Percentiles rank a stretch among this genome's conserved stretches.
These are phyloP conservation scores for Candida ipomoeae DNA, from an alignment of 805 yeast species.

Conservation along the genomic window DNA sequence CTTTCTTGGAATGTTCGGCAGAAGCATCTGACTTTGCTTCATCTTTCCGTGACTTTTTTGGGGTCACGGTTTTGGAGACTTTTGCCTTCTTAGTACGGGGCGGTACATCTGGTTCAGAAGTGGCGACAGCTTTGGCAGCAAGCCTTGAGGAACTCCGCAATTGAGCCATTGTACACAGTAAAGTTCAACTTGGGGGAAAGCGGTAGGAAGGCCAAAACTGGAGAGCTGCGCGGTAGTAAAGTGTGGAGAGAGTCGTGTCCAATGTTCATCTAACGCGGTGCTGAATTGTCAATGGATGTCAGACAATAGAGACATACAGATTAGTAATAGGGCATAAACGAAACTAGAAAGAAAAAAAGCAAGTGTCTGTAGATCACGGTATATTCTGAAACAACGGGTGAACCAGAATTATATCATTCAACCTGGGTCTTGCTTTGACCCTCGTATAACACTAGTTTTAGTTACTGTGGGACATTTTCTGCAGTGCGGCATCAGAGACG, in stretches of 20 bases:
- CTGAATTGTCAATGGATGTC: background rate
- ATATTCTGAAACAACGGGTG: too few species aligned
- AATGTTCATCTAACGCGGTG: background rate
- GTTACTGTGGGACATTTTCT: background rate
- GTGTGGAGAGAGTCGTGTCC: constrained; percentile 1
- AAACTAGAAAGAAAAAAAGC: background rate
- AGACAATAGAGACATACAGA: background rate
- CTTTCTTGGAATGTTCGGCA: background rate
- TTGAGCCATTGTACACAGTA: constrained; percentile 11
- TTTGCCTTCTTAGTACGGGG: background rate
- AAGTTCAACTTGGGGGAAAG: background rate
- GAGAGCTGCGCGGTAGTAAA: background rate
- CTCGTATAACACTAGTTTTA: background rate
- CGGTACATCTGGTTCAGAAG: background rate
- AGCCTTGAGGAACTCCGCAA: constrained; percentile 18
- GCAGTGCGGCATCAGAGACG: background rate
- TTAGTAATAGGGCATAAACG: too few species aligned
- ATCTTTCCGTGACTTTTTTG: constrained; percentile 3
- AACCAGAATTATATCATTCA: too few species aligned
- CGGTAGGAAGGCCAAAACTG: background rate
- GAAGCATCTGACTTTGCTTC: background rate
- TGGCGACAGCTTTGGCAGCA: constrained; percentile 9
- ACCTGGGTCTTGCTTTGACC: too few species aligned
- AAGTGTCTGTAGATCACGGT: too few species aligned
- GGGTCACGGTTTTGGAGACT: background rate